Evolutionary conservation across 2,329 filamentous ascomycete species (phyloP).

Genomic region (Xylaria sp.): DNA sequence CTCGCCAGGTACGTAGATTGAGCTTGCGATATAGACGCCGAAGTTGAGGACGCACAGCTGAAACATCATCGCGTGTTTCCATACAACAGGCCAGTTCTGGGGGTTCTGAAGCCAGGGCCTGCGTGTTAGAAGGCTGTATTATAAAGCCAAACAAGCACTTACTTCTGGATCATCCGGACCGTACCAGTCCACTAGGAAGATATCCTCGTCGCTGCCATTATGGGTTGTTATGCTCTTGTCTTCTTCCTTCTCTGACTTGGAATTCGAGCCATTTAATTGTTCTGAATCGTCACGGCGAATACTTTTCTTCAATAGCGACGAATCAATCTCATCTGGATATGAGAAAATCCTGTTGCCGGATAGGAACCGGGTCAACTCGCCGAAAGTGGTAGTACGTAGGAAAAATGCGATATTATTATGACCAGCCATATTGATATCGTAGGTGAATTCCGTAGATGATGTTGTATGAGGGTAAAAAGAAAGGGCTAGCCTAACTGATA

Average conservation of each 20-base stretch:
- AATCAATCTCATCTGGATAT: slow-evolving; percentile 41
- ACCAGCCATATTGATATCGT: background rate
- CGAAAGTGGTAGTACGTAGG: slow-evolving; percentile 25
- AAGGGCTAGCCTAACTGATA: background rate
- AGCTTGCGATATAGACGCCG: slow-evolving; percentile 61
- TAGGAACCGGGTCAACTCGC: slow-evolving; percentile 36
- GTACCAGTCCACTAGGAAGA: slow-evolving; percentile 41
- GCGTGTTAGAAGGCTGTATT: slow-evolving; percentile 6
- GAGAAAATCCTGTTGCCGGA: slow-evolving; percentile 29
- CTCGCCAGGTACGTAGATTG: slow-evolving; percentile 61
- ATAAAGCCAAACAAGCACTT: background rate
- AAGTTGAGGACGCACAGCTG: slow-evolving; percentile 61
- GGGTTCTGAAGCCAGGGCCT: slow-evolving; percentile 52
- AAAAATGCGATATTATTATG: slow-evolving; percentile 1
- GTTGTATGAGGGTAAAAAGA: background rate
- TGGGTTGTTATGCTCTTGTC: no score
- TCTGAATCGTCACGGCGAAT: slow-evolving; percentile 12
- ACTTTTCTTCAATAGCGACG: slow-evolving; percentile 31
- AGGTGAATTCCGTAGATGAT: background rate
- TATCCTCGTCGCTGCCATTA: background rate
- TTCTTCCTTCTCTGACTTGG: slow-evolving; percentile 2
- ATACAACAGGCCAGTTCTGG: slow-evolving; percentile 56
- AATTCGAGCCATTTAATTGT: background rate
- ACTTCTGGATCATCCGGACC: slow-evolving; percentile 33
- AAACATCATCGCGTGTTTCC: slow-evolving; percentile 57